These are phyloP conservation scores for Xylaria intraflava DNA, from an alignment of 495 filamentous ascomycete genomes.

Conservation along the genomic window DNA sequence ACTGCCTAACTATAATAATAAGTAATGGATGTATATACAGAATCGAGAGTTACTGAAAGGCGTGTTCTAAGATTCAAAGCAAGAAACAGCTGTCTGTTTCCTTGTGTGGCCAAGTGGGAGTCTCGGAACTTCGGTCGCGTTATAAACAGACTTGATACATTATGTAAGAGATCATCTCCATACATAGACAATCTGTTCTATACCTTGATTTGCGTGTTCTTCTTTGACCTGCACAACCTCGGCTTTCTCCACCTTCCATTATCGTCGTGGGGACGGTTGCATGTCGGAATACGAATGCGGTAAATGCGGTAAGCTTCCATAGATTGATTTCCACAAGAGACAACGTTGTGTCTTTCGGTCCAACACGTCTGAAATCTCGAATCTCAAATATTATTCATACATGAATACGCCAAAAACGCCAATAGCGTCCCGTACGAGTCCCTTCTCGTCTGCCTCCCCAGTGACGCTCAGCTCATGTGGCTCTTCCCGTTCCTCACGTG, in stretches of 20 bases:
- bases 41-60: no score
- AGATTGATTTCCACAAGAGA: background rate
- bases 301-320: background rate
- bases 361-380: background rate
- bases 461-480: slow-evolving; percentile 1
- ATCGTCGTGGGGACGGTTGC: background rate
- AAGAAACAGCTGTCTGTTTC: no score
- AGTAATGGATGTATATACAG: no score
- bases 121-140: no score
- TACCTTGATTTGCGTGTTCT: background rate
- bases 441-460: slow-evolving; percentile 6
- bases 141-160: no score
- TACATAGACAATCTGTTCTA: background rate
- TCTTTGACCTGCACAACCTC: background rate
- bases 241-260: background rate
- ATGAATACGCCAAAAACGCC: slow-evolving; percentile 3
- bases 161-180: no score
- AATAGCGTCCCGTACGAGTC: background rate
- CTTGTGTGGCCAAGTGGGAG: no score
- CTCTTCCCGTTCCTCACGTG: slow-evolving; percentile 35
- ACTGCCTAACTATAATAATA: no score
- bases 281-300: background rate
- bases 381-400: background rate
- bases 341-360: background rate
- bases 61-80: no score